A percentile compares a stretch with the other conserved stretches of the same genome.
Evolutionary conservation across 306 rosid species (phyloP).

Genomic region (Purshia tridentata): DNA sequence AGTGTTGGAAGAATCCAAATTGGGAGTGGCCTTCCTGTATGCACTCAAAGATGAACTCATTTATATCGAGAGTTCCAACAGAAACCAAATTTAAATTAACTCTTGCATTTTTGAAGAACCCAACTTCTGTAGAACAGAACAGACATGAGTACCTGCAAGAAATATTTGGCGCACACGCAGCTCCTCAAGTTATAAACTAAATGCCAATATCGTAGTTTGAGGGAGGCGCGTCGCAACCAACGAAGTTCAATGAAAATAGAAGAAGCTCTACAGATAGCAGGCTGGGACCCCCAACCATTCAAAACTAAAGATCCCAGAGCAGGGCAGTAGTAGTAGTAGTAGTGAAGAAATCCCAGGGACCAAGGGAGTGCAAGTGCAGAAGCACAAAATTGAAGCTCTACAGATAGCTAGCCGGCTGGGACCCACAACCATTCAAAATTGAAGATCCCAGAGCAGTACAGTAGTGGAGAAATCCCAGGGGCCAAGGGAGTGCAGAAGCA

Average conservation of each 20-base stretch:
- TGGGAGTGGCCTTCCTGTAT: background rate
- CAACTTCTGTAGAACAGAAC: constrained; percentile 65
- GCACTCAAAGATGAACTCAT: background rate
- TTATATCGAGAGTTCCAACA: background rate
- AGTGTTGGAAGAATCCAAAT: background rate
- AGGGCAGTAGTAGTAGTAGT: constrained; percentile 42
- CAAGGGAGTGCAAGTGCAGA: constrained; percentile 47
- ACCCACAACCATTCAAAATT: constrained; percentile 61
- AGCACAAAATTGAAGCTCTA: constrained; percentile 61
- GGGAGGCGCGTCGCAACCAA: constrained; percentile 52
- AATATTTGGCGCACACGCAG: constrained; percentile 42
- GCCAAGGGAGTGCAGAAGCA: constrained; percentile 56
- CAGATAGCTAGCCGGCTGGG: constrained; percentile 61
- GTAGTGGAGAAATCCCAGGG: constrained; percentile 56
- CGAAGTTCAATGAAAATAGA: constrained; percentile 52
- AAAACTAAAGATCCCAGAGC: constrained; percentile 65
- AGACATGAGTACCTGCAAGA: constrained; percentile 58
- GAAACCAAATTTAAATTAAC: background rate
- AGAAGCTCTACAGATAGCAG: constrained; percentile 55
- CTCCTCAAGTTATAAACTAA: constrained; percentile 43
- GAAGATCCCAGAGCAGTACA: constrained; percentile 70
- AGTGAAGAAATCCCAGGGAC: constrained; percentile 53
- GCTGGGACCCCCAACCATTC: constrained; percentile 68
- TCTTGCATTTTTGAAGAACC: constrained; percentile 13
- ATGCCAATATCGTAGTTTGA: constrained; percentile 48